Base-by-base conservation (phyloP, 1,139 yeast genomes). In the Suhomyces coccinellae region DNA sequence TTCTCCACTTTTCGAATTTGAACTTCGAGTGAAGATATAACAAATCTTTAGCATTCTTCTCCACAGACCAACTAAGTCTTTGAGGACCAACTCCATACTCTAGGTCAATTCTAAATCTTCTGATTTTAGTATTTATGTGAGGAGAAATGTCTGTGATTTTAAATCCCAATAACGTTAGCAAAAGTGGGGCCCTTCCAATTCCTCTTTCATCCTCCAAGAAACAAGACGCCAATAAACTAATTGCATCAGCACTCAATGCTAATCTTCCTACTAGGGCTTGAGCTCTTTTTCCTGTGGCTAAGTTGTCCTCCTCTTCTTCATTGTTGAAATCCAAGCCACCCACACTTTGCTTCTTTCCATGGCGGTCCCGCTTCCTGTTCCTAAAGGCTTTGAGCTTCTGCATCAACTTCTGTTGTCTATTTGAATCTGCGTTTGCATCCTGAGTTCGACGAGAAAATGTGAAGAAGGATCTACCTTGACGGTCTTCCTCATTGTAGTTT, bases 51-150 rank as follows among this genome's bases (percentile, higher is more conserved):
- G 85, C 80, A 17, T 82, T 86, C 54, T 85, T 85, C 33, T 82
- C 75, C 7, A 95, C 80, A 1, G 84, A 71, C 99, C 99, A 95
- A 52, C 80, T 79, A 56, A 90, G 71, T 47, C 93, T 70, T 45
- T 85, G 81, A 5, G 82, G 80, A 1, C 97, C 97, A 15, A 90
- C 82, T 2, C 98, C 99, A 59, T 93, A 93, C 58, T 90, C 97
- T 45, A 93, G 69, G 46, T 85, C 87, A 16, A 93, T 69, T 49
- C 78, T 74, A 55, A 79, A 89, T 43, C 72, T 79, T 47, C 85
- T 68, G 48, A 79, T 79, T 50, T 73, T 78, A 3, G 78, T 74
- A 45, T 59, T 56, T 5, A 67, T 60, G 13, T 67, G 61, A 16
- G 63, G 62, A 1, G 84, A 73, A 12, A 73, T 69, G 52, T 80